These are phyloP conservation scores for Castanea sativa DNA, from an alignment of 306 rosid genomes.

Conservation along the genomic window DNA sequence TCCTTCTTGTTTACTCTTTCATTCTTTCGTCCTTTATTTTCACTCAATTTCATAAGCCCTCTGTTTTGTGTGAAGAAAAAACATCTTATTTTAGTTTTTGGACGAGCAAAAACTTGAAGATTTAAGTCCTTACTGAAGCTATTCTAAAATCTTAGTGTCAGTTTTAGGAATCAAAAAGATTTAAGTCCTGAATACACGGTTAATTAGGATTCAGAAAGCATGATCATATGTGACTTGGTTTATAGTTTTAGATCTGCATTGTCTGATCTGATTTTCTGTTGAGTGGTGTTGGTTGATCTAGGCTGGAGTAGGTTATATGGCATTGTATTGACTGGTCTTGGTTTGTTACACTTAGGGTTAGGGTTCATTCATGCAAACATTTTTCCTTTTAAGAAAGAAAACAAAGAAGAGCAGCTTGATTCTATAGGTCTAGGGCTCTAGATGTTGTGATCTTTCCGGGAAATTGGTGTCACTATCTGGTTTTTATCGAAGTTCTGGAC, in stretches of 20 bases:
- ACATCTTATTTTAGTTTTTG: background rate
- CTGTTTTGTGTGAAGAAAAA: background rate
- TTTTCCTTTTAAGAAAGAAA: background rate
- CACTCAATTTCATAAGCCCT: background rate
- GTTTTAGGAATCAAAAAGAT: background rate
- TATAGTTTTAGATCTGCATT: background rate
- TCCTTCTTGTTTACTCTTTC: background rate
- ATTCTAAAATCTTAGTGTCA: background rate
- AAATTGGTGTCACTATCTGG: slow-evolving; percentile 7
- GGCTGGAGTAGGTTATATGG: background rate
- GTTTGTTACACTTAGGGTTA: slow-evolving; percentile 51
- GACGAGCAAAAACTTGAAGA: background rate
- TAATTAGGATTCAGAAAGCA: slow-evolving; percentile 1
- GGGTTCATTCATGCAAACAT: slow-evolving; percentile 53
- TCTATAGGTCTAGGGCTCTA: background rate
- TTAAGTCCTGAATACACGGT: background rate
- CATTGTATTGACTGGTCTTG: background rate
- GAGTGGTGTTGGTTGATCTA: background rate
- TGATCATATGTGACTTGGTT: background rate
- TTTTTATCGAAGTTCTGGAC: background rate
- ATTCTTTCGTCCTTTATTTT: background rate
- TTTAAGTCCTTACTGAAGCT: background rate
- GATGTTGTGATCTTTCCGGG: slow-evolving; percentile 5
- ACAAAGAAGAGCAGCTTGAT: background rate
- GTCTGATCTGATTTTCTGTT: background rate